A percentile compares a stretch with the other conserved stretches of the same genome.
Conservation (phyloP, 2,329 filamentous ascomycete species). For the Teratosphaeria destructans region DNA sequence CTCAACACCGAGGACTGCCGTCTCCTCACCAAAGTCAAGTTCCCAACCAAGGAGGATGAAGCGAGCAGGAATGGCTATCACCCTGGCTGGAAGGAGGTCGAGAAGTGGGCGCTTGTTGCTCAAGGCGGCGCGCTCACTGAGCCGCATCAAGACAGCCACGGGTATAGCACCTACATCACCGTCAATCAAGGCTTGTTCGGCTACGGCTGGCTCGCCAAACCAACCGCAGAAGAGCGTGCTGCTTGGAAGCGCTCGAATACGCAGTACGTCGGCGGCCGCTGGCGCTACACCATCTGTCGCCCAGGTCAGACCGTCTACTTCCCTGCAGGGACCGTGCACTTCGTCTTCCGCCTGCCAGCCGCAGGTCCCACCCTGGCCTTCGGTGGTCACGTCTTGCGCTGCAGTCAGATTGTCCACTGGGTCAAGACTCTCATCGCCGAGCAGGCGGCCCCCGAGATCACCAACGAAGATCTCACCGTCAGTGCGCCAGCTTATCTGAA, state of each 20-base stretch:
- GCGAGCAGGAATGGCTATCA: constrained; percentile 18
- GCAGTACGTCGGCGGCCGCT: constrained; percentile 15
- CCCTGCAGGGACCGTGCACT: constrained; percentile 24
- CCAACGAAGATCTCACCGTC: constrained; percentile 35
- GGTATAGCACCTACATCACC: constrained; percentile 26
- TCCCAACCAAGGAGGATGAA: constrained; percentile 13
- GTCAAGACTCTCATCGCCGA: constrained; percentile 36
- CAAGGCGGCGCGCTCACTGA: constrained; percentile 25
- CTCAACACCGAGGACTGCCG: constrained; percentile 23
- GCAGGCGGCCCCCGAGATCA: constrained; percentile 32
- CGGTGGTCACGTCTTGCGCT: constrained; percentile 23
- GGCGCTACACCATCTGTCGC: constrained; percentile 22
- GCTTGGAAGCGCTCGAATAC: constrained; percentile 14
- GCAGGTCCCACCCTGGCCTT: constrained; percentile 24
- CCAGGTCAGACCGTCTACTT: constrained; percentile 24
- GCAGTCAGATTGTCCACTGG: constrained; percentile 31
- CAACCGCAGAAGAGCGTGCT: constrained; percentile 15
- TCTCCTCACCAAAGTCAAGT: constrained; percentile 24
- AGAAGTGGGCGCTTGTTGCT: constrained; percentile 25
- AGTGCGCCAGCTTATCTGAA: constrained; percentile 22
- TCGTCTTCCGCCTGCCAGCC: constrained; percentile 22
- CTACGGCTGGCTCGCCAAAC: constrained; percentile 23
- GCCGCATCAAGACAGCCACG: constrained; percentile 25
- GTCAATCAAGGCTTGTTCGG: constrained; percentile 22
- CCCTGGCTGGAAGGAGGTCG: constrained; percentile 24